phyloP scores from a whole-genome alignment of 1,139 yeast species.

The Candida sp. region DNA sequence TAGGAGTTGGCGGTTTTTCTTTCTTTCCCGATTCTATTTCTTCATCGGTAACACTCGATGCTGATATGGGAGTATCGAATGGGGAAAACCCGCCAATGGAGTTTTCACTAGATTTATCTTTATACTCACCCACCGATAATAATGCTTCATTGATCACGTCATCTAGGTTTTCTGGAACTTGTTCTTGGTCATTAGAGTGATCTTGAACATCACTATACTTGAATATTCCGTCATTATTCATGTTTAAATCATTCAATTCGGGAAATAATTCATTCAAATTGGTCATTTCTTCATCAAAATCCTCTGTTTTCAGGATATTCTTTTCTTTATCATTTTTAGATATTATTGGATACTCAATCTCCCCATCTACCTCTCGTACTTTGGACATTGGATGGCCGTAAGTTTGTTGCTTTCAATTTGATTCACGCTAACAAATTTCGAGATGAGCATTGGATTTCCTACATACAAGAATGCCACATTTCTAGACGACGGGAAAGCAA shows the following conservation, averaged over 20 bases:
- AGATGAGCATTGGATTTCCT: background rate
- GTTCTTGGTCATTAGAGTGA: slow-evolving; percentile 3
- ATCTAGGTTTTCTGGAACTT: slow-evolving; percentile 9
- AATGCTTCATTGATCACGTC: slow-evolving; percentile 20
- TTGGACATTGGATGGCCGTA: background rate
- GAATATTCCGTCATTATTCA: background rate
- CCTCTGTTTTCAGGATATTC: background rate
- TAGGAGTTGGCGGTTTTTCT: slow-evolving; percentile 1
- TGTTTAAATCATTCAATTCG: background rate
- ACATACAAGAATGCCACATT: background rate
- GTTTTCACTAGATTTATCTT: slow-evolving; percentile 1
- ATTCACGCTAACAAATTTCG: background rate
- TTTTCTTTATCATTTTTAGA: background rate
- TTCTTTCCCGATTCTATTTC: slow-evolving; percentile 4
- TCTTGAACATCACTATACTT: background rate
- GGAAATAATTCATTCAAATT: background rate
- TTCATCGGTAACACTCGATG: slow-evolving; percentile 9
- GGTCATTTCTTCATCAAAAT: background rate
- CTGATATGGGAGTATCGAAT: slow-evolving; percentile 13
- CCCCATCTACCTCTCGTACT: background rate
- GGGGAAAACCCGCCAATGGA: slow-evolving; percentile 10
- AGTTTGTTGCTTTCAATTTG: background rate
- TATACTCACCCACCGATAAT: slow-evolving; percentile 15
- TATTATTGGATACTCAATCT: background rate
- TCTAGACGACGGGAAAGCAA: too few species aligned